Base-by-base conservation (phyloP, 2,329 filamentous ascomycete genomes). In the Penicillium expansum region DNA sequence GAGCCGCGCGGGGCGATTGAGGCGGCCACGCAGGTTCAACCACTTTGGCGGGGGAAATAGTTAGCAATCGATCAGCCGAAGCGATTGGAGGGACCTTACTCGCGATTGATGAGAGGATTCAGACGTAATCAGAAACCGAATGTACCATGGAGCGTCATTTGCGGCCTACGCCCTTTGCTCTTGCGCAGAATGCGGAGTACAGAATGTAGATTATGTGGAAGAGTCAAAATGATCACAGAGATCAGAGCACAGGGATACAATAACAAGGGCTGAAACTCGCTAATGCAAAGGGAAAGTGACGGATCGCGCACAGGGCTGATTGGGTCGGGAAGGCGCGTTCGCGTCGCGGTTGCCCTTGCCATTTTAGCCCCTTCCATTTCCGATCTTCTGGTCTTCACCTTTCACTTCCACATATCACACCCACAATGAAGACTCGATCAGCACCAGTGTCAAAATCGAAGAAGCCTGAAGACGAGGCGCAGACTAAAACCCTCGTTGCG, bases 1-100 rank as follows among this genome's bases (percentile, higher is more conserved):
- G 77, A 22, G 84, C 85, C 60, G 86, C 82, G 64, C 82, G 79
- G 16, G 85, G 84, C 20, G 85, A 87, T 66, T 81, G 79, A 18
- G 85, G 85, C 55, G 85, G 85, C 85, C 85, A 88, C 67, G 75
- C 77, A 61, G 72, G 75, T 64, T 79, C 74, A 35, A 74, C 65
- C 77, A 79, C 69, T 76, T 52, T 22, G 5, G 8, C 3, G 3
- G 38, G 11, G 18, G 11, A 43, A 52, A 47, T 32, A 30, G 47
- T 62, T 44, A 59, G 52, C 39, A 37, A 60, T n/a, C 11, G 11
- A 18, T 24, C 10, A 48, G n/a, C 14, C 5, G 1, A 30, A 37
- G 14, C 13, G n/a, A 33, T 38, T 13, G 18, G 9, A 10, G 5
- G 3, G 8, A 20, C 29, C 37, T 54, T 29, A 50, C 48, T 56